Base-by-base conservation (phyloP, 78 protist species). In the Creolimax fragrantissima region DNA sequence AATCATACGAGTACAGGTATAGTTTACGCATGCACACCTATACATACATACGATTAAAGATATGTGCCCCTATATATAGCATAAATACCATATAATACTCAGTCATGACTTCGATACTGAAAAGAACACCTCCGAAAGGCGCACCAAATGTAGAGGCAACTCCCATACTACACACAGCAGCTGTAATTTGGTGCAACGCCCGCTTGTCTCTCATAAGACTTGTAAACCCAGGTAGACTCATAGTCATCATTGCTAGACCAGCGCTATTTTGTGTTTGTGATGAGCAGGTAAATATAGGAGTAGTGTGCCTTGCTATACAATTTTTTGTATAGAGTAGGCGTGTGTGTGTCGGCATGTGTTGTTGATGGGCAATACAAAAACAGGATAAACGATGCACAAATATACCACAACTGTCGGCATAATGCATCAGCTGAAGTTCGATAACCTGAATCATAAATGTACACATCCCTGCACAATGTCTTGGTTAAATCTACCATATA, bases 121-220 rank as follows among this genome's bases (percentile, higher is more conserved):
- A 97, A 4, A 97, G 81, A 4, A 97, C 94, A 0, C 97, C 98
- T 32, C 98, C 98, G 32, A 97, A 84, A 2, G 98, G 98, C 35
- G 98, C 96, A 45, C 98, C 98, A 42, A 97, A 97, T 37, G 93
- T 93, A 32, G 93, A 93, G 4, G 96, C 89, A 3, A 97, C 96
- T 32, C 98, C 98, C 44, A 91, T 93, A 2, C 74, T 58, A 58
- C 74, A 58, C 74, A 58, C 74, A 58, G 74, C 74, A 32, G 74
- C 74, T 58, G 74, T 58, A 24, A 58, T 58, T 1, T 58, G 74
- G 24, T 58, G 98, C 96, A 5, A 89, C 3, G 95, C 89, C 6
- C 96, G 81, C 4, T 3, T 74, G 95, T 5, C 90, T 91, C 39
- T 92, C 91, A 41, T 92, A 89, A 84, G 74, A 81, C 88, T 35